A percentile compares a stretch with the other conserved stretches of the same genome.
These are phyloP conservation scores for Baorangia bicolor DNA, from an alignment of 768 basidiomycete species.

Conservation along the genomic window DNA sequence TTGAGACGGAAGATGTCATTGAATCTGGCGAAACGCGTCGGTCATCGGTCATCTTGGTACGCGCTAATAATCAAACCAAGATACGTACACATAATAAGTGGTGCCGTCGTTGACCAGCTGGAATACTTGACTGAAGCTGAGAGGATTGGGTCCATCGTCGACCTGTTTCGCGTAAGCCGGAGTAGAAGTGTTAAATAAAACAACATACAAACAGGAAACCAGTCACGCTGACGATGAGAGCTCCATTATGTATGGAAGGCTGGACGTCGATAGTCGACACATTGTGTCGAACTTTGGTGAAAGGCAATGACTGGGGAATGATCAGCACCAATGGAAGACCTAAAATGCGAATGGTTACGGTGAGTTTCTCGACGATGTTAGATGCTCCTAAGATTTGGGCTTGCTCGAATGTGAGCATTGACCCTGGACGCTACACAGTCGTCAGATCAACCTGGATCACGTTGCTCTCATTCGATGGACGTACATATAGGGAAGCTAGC, in stretches of 20 bases:
- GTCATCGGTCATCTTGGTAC: conserved; percentile 9
- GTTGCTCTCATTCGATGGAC: conserved; percentile 30
- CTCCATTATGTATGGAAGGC: conserved; percentile 61
- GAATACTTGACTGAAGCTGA: conserved; percentile 92
- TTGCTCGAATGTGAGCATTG: conserved; percentile 87
- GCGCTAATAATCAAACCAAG: not conserved
- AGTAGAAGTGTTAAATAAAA: not conserved
- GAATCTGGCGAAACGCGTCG: conserved; percentile 41
- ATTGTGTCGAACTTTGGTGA: conserved; percentile 77
- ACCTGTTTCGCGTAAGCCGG: conserved; percentile 47
- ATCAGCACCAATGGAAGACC: not conserved
- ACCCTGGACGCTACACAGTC: conserved; percentile 58
- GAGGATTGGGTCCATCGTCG: conserved; percentile 74
- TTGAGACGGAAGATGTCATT: conserved; percentile 96
- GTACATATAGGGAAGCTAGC: conserved; percentile 74
- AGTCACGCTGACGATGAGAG: conserved; percentile 83
- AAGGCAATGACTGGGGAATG: conserved; percentile 62
- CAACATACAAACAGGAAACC: conserved; percentile 69
- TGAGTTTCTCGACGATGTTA: conserved; percentile 70
- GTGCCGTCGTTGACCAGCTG: conserved; percentile 76
- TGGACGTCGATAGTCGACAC: conserved; percentile 86
- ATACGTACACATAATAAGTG: conserved; percentile 82
- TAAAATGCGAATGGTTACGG: conserved; percentile 40
- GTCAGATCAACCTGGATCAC: conserved; percentile 31
- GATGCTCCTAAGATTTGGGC: conserved; percentile 50